phyloP scores from a whole-genome alignment of 352 stramenopile genomes.

The Pythium chondricola region DNA sequence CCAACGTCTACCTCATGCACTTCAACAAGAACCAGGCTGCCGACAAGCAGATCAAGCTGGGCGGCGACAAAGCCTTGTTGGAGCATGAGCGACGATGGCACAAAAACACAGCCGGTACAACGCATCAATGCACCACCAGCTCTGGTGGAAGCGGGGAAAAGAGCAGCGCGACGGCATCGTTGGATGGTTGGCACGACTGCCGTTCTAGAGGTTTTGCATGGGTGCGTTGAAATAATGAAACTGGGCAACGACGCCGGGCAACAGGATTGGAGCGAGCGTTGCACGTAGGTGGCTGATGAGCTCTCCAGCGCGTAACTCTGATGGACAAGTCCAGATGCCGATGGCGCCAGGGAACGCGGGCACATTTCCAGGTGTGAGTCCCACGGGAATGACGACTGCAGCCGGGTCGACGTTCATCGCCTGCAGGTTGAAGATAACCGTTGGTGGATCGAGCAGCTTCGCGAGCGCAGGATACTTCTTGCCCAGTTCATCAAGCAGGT shows the following conservation, averaged over 20 bases:
- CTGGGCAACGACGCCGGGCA: constrained; percentile 18
- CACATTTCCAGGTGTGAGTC: constrained; percentile 23
- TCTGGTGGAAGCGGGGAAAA: not conserved
- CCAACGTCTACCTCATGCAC: constrained; percentile 53
- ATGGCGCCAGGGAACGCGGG: constrained; percentile 24
- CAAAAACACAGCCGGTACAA: not conserved
- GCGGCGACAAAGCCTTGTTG: too few species aligned
- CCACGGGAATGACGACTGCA: constrained; percentile 21
- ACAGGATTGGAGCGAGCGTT: constrained; percentile 20
- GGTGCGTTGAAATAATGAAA: constrained; percentile 26
- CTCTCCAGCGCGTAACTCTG: constrained; percentile 22
- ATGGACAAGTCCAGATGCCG: constrained; percentile 27
- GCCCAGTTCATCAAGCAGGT: constrained; percentile 20
- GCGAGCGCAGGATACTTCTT: constrained; percentile 21
- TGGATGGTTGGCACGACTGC: constrained; percentile 7
- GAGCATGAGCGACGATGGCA: constrained; percentile 8
- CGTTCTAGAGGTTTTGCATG: constrained; percentile 24
- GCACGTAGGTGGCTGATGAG: constrained; percentile 23
- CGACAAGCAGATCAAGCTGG: constrained; percentile 47
- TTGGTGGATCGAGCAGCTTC: constrained; percentile 27
- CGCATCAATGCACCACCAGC: not conserved
- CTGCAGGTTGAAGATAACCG: constrained; percentile 27
- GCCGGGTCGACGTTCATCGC: constrained; percentile 19
- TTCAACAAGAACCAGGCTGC: constrained; percentile 37
- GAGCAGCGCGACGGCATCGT: not conserved